Conservation (phyloP, 495 filamentous ascomycete genomes). For the Ascobolus immersus region DNA sequence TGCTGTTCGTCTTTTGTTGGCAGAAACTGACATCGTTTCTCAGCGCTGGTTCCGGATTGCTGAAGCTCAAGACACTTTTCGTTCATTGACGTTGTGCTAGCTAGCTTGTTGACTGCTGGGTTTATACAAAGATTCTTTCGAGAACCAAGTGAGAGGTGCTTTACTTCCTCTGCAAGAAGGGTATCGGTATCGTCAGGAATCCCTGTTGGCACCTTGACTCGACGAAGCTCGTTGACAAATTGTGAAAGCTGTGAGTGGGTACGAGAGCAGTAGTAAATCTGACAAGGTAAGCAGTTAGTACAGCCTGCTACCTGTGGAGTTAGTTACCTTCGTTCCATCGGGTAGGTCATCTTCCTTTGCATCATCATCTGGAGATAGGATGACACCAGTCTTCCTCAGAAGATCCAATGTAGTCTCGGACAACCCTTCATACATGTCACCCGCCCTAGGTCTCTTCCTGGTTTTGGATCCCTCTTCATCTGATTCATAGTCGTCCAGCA, state of each 20-base stretch:
- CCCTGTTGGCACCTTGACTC: slow-evolving; percentile 48
- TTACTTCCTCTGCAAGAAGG: slow-evolving; percentile 35
- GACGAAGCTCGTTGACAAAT: slow-evolving; percentile 69
- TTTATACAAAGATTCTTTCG: slow-evolving; percentile 89
- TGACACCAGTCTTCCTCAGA: slow-evolving; percentile 32
- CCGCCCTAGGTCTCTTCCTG: slow-evolving; percentile 14
- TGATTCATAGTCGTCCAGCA: slow-evolving; percentile 59
- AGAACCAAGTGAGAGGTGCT: slow-evolving; percentile 71
- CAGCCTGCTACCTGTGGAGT: slow-evolving; percentile 5
- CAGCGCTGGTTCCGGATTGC: slow-evolving; percentile 34
- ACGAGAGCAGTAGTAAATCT: slow-evolving; percentile 80
- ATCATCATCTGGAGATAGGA: slow-evolving; percentile 17
- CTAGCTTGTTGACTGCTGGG: slow-evolving; percentile 43
- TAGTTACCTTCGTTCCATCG: slow-evolving; percentile 33
- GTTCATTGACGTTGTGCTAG: slow-evolving; percentile 62
- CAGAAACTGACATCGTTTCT: slow-evolving; percentile 51
- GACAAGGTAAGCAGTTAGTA: slow-evolving; percentile 7
- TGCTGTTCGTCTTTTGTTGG: slow-evolving; percentile 50
- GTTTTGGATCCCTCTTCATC: slow-evolving; percentile 23
- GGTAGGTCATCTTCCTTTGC: slow-evolving; percentile 28
- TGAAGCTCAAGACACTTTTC: slow-evolving; percentile 86
- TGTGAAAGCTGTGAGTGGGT: slow-evolving; percentile 89
- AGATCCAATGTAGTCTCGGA: slow-evolving; percentile 38
- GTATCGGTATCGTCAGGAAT: slow-evolving; percentile 16
- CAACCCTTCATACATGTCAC: slow-evolving; percentile 18